Base-by-base conservation (phyloP, 345 rosid genomes). In the Lepidium didymum region DNA sequence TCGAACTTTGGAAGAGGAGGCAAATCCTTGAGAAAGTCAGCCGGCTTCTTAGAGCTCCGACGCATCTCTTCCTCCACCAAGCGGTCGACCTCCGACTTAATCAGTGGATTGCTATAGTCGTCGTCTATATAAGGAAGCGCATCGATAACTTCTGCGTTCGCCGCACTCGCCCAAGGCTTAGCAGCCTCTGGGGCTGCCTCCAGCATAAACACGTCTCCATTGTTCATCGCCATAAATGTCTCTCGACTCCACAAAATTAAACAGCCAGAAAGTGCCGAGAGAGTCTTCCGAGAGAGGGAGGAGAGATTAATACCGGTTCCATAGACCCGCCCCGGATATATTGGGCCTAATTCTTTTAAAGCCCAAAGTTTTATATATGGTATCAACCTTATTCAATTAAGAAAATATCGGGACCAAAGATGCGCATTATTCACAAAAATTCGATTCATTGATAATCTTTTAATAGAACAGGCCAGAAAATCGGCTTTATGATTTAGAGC, bases 51-150 rank as follows among this genome's bases (percentile, higher is more conserved):
- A 9, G 82, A 75, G 78, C 99, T 94, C 64, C 85, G 77, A 11
- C 97, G 95, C 99, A 94, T 94, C 85, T 94, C 99, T 55, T 91
- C 97, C 77, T 91, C 96, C 44, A 94, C 88, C 31, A 91, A 79
- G 8, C 91, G 91, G 68, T 91, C 97, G 6, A 89, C 97, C 79
- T 94, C 99, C 7, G 80, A 79, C 69, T 91, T 91, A 51, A 94
- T 81, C 70, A 59, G 61, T 3, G 90, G 91, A 62, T 90, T 72
- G 10, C 86, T 88, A 47, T 91, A 94, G 75, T 94, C 96, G 58
- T 86, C 97, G 79, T 94, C 99, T 19, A 94, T 94, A 81, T 94
- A 91, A 33, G 97, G 99, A 76, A 94, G 82, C 8, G 99, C 95
- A 68, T 94, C 99, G 37, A 94, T 80, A 35, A 81, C 78, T 74